These are phyloP conservation scores for Monosporascus sp. DNA, from an alignment of 2,329 filamentous ascomycete species.

Conservation along the genomic window DNA sequence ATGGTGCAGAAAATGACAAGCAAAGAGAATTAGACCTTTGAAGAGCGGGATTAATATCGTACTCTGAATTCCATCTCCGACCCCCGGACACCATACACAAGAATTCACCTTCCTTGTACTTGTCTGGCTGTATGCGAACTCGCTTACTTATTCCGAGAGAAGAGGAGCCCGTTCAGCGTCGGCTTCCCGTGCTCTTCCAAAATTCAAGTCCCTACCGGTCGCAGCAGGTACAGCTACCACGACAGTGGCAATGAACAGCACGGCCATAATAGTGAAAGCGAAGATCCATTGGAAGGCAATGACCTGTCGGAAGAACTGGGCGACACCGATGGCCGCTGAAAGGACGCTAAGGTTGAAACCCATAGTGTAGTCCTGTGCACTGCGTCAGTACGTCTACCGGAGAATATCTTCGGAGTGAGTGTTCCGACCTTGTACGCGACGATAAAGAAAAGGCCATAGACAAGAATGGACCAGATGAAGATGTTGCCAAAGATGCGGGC, in stretches of 20 bases:
- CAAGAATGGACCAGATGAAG: conserved; percentile 79
- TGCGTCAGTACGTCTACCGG: conserved; percentile 3
- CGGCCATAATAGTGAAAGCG: conserved; percentile 73
- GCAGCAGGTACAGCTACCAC: conserved; percentile 59
- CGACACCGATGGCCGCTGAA: conserved; percentile 68
- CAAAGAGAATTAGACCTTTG: not conserved
- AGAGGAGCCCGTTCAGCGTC: conserved; percentile 59
- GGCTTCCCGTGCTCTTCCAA: conserved; percentile 36
- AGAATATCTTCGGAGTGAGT: conserved; percentile 1
- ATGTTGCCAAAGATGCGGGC: conserved; percentile 81
- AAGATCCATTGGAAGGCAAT: conserved; percentile 91
- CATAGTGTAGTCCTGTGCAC: conserved; percentile 61
- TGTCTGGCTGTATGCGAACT: not conserved
- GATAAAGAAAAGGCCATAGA: conserved; percentile 73
- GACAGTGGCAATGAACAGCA: conserved; percentile 66
- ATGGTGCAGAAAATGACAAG: not conserved
- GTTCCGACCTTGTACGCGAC: conserved; percentile 59
- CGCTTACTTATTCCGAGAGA: conserved; percentile 41
- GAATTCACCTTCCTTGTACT: not conserved
- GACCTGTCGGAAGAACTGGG: conserved; percentile 67
- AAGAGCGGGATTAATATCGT: conserved; percentile 1
- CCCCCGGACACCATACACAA: not conserved
- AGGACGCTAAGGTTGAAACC: conserved; percentile 74
- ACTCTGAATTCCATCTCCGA: not conserved
- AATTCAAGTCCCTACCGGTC: conserved; percentile 51